Evolutionary conservation across 2,329 filamentous ascomycete genomes (phyloP), one percentile per base, ranked within the genome.

Genomic region (Aspergillus uvarum): DNA sequence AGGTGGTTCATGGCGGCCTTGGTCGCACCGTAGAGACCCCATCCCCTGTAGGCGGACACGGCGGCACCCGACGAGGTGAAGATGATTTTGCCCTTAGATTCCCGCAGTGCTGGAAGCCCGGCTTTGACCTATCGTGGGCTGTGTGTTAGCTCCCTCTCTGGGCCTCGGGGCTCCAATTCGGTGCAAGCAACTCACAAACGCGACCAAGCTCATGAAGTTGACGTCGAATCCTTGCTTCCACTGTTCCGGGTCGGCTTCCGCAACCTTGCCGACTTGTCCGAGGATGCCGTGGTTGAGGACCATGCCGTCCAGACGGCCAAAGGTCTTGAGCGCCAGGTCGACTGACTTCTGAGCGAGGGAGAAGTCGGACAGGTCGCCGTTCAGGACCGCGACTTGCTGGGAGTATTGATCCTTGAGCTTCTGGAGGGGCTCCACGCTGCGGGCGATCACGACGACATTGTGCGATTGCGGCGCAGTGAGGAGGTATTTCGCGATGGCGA

Each of bases 231-330:
- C 81, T 2, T 79, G 76, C 69, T 87, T 88, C 91, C 93, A 97
- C 62, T 90, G 88, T 42, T 89, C 86, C 0, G 87, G 71, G n/a
- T 85, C 84, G 16, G 83, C 82, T 58, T 94, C 85, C 3, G 79
- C 86, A 49, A 98, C 79, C 59, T 85, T 86, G 54, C 85, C 86
- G 47, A 96, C 87, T 1, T 92, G 90, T n/a, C 87, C 84, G 49
- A 99, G 78, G 0, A 87, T 81, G 21, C 92, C 93, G 72, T 99
- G 95, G 75, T 98, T 98, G 63, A 98, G 79, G 12, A 99, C 86
- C 49, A 99, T 74, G 1, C 88, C 89, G 72, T 99, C 92, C 4
- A 99, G 77, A 52, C 80, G 81, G 10, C 88, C 89, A 74, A 91
- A 98, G 0, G 84, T 79, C 29, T 83, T 78, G 11, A 89, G 70